phyloP scores from a whole-genome alignment of 2,329 filamentous ascomycete species.

The Rasamsonia emersonii region DNA sequence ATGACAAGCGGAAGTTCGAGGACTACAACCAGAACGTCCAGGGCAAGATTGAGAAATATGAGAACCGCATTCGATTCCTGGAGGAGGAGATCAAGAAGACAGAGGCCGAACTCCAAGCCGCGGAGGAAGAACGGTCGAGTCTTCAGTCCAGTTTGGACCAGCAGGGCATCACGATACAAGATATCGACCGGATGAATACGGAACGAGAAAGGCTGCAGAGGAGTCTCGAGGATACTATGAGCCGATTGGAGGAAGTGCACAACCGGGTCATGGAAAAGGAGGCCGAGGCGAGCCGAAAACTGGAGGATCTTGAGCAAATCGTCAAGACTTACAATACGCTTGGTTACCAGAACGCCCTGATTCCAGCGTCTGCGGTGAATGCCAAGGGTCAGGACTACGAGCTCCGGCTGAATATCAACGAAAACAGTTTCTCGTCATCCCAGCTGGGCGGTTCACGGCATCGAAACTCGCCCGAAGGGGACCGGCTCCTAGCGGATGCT shows the following conservation, averaged over 20 bases:
- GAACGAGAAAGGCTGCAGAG: slow-evolving; percentile 91
- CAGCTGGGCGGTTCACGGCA: slow-evolving; percentile 42
- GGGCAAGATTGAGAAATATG: slow-evolving; percentile 81
- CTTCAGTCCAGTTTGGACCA: slow-evolving; percentile 83
- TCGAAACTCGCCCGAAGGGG: slow-evolving; percentile 46
- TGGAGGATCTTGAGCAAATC: slow-evolving; percentile 85
- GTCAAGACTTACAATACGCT: slow-evolving; percentile 90
- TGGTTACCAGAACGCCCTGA: slow-evolving; percentile 86
- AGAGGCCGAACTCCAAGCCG: slow-evolving; percentile 63
- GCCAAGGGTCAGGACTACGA: slow-evolving; percentile 82
- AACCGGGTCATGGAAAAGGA: slow-evolving; percentile 78
- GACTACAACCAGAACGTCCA: slow-evolving; percentile 82
- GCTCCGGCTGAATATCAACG: slow-evolving; percentile 71
- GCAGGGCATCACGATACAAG: slow-evolving; percentile 91
- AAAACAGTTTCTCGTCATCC: slow-evolving; percentile 67
- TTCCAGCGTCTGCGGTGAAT: slow-evolving; percentile 74
- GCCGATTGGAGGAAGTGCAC: slow-evolving; percentile 76
- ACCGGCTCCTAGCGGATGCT: slow-evolving; percentile 72
- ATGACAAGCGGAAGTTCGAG: slow-evolving; percentile 91
- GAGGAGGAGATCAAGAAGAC: slow-evolving; percentile 79
- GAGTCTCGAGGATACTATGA: slow-evolving; percentile 67
- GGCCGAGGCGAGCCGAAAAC: slow-evolving; percentile 69
- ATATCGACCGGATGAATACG: slow-evolving; percentile 97
- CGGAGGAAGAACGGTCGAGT: slow-evolving; percentile 69
- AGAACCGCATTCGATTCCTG: slow-evolving; percentile 69